These are phyloP conservation scores for Cyanodermella asteris DNA, from an alignment of 2,329 filamentous ascomycete genomes.

Conservation along the genomic window DNA sequence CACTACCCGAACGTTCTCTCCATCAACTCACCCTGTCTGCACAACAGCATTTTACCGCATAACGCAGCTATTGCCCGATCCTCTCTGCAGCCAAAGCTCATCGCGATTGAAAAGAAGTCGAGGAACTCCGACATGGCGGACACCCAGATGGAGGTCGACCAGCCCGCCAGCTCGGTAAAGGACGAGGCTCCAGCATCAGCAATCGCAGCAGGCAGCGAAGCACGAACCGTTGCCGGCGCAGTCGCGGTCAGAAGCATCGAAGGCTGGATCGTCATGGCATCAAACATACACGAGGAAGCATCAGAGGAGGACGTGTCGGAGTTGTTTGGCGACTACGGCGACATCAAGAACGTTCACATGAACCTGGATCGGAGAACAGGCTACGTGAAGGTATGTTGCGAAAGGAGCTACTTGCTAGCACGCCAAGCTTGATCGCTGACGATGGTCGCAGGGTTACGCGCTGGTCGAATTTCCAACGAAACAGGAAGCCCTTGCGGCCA, in stretches of 20 bases:
- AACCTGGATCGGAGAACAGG: constrained; percentile 44
- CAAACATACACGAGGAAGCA: constrained; percentile 47
- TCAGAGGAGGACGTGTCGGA: constrained; percentile 46
- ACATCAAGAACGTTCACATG: constrained; percentile 46
- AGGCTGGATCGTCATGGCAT: constrained; percentile 47
- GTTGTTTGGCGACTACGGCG: constrained; percentile 42
- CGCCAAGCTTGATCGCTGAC: neutral
- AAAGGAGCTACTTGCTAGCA: neutral
- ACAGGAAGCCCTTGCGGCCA: constrained; percentile 39
- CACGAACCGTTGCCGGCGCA: constrained; percentile 21
- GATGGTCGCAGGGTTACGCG: constrained; percentile 34
- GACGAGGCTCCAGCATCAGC: no score
- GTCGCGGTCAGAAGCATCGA: constrained; percentile 45
- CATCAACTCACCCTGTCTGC: no score
- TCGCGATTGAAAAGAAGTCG: no score
- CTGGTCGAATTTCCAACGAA: constrained; percentile 44
- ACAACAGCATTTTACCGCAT: no score
- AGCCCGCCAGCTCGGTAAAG: no score
- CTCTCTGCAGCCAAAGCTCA: no score
- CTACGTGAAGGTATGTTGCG: constrained; percentile 38
- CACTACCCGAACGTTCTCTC: no score
- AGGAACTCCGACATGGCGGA: no score
- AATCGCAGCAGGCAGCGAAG: constrained; percentile 16
- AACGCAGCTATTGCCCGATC: no score
- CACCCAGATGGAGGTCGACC: no score